Percentiles rank a stretch among this genome's conserved stretches.
Evolutionary conservation across 768 basidiomycete species (phyloP).

Genomic region (Lactifluus piperatus): DNA sequence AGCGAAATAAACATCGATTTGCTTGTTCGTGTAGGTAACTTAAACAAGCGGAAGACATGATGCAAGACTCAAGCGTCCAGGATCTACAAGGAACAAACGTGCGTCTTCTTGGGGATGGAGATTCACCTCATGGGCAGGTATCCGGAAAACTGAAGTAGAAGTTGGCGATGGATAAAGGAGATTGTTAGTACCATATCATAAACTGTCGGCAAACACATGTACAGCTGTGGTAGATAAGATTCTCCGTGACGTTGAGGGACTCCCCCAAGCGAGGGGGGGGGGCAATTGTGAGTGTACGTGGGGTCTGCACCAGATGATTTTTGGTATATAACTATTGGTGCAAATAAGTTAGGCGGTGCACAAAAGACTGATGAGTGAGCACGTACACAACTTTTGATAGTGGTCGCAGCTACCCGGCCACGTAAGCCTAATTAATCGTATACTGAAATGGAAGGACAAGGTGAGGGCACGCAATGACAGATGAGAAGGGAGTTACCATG

Average conservation of each 20-base stretch:
- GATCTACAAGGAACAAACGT: background rate
- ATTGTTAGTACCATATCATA: background rate
- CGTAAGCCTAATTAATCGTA: background rate
- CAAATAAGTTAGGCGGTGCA: background rate
- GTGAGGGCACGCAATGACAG: background rate
- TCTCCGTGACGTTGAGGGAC: background rate
- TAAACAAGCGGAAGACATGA: too few species aligned
- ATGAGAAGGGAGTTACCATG: constrained; percentile 26
- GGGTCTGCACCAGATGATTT: background rate
- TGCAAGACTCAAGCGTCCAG: too few species aligned
- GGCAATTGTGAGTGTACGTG: background rate
- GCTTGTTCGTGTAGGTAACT: too few species aligned
- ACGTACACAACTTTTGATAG: background rate
- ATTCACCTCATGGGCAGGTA: background rate
- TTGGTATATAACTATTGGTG: background rate
- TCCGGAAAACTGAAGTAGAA: too few species aligned
- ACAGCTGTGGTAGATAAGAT: background rate
- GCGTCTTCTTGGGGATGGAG: background rate
- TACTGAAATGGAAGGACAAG: background rate
- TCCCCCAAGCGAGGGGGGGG: background rate
- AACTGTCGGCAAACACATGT: background rate
- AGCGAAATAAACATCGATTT: too few species aligned
- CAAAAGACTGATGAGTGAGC: background rate
- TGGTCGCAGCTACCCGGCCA: background rate
- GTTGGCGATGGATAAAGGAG: background rate